Conservation (phyloP, 495 filamentous ascomycete genomes). For the Podospora pseudoanserina region DNA sequence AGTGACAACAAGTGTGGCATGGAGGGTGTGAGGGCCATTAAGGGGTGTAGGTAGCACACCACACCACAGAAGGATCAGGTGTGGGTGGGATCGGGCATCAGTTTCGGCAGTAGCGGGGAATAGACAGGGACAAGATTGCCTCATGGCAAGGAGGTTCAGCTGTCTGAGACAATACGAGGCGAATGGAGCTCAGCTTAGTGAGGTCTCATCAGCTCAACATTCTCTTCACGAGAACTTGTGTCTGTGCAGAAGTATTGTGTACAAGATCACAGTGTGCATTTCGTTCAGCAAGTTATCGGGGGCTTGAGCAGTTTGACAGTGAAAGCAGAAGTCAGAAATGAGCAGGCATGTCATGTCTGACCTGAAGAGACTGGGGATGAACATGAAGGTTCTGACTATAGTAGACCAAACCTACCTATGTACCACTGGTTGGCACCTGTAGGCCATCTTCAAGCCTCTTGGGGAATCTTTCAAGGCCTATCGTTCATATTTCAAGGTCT, state of each 20-base stretch:
- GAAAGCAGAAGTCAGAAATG: background rate
- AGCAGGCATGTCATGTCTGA: too few species aligned
- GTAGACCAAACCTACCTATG: background rate
- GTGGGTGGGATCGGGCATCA: background rate
- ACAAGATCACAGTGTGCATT: background rate
- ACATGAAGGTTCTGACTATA: background rate
- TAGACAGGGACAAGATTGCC: background rate
- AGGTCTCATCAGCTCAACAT: background rate
- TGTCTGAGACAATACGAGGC: background rate
- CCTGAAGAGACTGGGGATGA: too few species aligned
- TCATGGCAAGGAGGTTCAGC: background rate
- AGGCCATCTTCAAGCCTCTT: too few species aligned
- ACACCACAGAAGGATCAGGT: background rate
- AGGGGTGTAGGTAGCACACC: too few species aligned
- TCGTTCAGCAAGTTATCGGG: too few species aligned
- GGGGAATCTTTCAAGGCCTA: too few species aligned
- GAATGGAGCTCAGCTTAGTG: background rate
- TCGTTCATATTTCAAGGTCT: too few species aligned
- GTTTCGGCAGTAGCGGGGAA: background rate
- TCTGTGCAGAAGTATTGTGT: background rate
- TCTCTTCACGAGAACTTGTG: background rate
- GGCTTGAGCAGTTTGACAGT: background rate
- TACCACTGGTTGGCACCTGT: too few species aligned
- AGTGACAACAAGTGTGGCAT: background rate
- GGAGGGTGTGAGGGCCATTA: background rate